Base-by-base conservation (phyloP, 83 land plant species). In the Larix sibirica region DNA sequence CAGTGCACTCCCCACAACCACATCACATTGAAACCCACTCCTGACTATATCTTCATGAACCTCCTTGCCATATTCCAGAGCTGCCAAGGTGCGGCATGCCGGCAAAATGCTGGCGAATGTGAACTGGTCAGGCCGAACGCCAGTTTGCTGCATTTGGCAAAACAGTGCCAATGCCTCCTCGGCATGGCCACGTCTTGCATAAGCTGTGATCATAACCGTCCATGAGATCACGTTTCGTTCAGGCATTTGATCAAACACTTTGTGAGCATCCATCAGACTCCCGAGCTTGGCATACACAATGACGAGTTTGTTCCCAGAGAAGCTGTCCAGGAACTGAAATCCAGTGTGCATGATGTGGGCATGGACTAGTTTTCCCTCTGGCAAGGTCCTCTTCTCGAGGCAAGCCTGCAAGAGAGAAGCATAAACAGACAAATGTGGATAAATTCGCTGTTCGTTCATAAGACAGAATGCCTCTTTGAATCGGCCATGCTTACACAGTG, bases 41-140 rank as follows among this genome's bases (percentile, higher is more conserved):
- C 86, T 91, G 38, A 83, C 36, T 31, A 80, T 87, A 84, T 83
- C 80, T 8, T 80, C 91, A 82, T 91, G 91, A 50, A 85, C 9
- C 17, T 81, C 90, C 80, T 93, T 89, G 23, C 95, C 95, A 68
- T 86, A 36, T 47, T 77, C 85, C 38, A 89, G 69, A 24, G 88
- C 77, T 38, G 79, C 77, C 84, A 90, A 79, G 42, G 79, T 82
- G n/a, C 89, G 83, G 81, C 83, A 87, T 62, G 91, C 91, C 8
- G 93, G 89, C 31, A 92, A 78, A 54, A 87, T 59, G 83, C 95
- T 87, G 18, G 91, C 87, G 62, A 94, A 50, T 26, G 84, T 88
- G 36, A 92, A 87, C 47, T 87, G 38, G 83, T 90, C 89, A 13
- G 77, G 71, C 61, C 16, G 69, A 31, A 85, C 42, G 3, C 80